Conservation (phyloP, 192 early-diverging fungal species). For the Podila horticola region DNA sequence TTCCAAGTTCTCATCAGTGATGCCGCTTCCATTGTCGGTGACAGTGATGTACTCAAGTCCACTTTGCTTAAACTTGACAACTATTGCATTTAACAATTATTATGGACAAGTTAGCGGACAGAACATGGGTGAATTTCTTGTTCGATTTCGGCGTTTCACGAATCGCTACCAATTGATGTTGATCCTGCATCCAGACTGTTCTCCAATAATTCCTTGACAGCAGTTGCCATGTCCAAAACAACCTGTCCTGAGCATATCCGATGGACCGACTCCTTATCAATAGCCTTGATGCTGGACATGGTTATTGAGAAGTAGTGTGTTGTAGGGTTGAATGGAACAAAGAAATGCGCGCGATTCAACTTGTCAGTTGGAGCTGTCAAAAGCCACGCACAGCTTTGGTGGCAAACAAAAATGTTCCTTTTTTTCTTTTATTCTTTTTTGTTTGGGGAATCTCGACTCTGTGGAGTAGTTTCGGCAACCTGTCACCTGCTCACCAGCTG, state of each 20-base stretch:
- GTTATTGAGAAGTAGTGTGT: neutral
- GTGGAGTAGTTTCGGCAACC: too few relatives aligned
- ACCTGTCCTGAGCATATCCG: conserved; percentile 92
- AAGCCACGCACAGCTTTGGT: too few relatives aligned
- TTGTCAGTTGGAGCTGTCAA: too few relatives aligned
- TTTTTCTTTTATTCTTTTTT: too few relatives aligned
- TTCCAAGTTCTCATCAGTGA: conserved; percentile 68
- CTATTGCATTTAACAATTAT: conserved; percentile 36
- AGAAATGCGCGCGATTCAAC: too few relatives aligned
- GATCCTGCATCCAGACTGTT: conserved; percentile 93
- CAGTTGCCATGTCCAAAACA: conserved; percentile 82
- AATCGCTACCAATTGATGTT: conserved; percentile 67
- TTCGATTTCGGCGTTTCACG: too few relatives aligned
- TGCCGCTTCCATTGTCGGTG: conserved; percentile 90
- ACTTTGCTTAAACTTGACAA: conserved; percentile 83
- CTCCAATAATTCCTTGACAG: conserved; percentile 95
- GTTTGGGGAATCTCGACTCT: too few relatives aligned
- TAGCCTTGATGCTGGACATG: conserved; percentile 56
- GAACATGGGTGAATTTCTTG: neutral
- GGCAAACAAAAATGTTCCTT: too few relatives aligned
- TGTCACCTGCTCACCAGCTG: neutral
- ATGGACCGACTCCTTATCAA: conserved; percentile 71
- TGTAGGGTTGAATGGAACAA: too few relatives aligned
- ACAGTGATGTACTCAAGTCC: conserved; percentile 82
- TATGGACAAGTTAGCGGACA: too few relatives aligned